These are phyloP conservation scores for Pleurotus pulmonarius DNA, from an alignment of 768 basidiomycete species.

Conservation along the genomic window DNA sequence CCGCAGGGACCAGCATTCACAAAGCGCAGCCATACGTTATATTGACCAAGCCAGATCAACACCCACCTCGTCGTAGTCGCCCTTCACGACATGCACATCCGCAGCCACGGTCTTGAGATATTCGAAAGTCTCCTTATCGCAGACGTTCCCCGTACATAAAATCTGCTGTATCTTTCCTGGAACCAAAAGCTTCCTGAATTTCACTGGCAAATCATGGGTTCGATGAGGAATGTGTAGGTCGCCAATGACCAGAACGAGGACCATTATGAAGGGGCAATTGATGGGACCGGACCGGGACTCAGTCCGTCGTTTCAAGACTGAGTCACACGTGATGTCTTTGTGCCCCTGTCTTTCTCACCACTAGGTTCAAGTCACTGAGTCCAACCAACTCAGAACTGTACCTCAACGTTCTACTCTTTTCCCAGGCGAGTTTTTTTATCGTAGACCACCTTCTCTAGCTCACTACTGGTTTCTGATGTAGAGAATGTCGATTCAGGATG, in stretches of 20 bases:
- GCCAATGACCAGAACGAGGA: constrained; percentile 94
- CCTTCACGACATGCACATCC: constrained; percentile 88
- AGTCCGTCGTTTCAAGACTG: too few species aligned
- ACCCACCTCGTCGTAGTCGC: constrained; percentile 93
- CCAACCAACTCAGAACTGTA: too few species aligned
- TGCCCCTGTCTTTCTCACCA: too few species aligned
- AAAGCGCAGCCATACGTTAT: not conserved
- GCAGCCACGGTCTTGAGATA: constrained; percentile 92
- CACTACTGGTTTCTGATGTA: too few species aligned
- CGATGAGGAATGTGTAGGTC: constrained; percentile 96
- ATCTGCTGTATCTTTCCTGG: constrained; percentile 98
- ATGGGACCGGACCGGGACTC: too few species aligned
- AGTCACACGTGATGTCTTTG: too few species aligned
- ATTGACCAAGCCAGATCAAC: not conserved
- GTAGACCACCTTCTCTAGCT: too few species aligned
- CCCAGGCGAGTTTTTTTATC: too few species aligned
- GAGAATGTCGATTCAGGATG: too few species aligned
- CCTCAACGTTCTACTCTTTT: too few species aligned
- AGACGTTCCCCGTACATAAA: constrained; percentile 94
- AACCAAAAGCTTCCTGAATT: constrained; percentile 95
- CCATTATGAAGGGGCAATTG: constrained; percentile 42
- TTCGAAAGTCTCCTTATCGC: constrained; percentile 96
- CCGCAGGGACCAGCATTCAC: too few species aligned
- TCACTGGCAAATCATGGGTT: constrained; percentile 84
- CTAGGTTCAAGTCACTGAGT: too few species aligned